Evolutionary conservation across 176 grass and related monocot genomes (phyloP), one percentile per base, ranked within the genome.

Genomic region (Lolium rigidum): DNA sequence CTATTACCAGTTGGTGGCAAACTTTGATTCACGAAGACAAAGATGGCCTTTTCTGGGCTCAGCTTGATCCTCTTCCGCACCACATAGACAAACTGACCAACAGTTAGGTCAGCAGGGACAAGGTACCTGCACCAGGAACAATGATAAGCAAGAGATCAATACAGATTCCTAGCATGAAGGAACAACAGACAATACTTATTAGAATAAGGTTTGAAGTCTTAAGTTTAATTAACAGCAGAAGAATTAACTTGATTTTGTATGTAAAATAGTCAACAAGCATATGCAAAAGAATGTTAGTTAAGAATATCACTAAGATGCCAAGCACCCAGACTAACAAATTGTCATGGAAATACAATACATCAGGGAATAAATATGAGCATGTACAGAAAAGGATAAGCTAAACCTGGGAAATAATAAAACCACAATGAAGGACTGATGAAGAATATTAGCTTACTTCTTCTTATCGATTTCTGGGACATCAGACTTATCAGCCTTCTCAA

Each of bases 41-140:
- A 98, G 90, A 95, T 92, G 37, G 96, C 96, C 76, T 98, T 98
- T 65, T 94, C 93, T 47, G 96, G 83, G 76, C 79, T 92, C 17
- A 98, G 82, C 54, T 95, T 95, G 68, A 98, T 98, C 87, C 96
- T 95, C 89, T 94, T 98, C 20, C 96, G 87, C 51, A 98, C 92
- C 54, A 98, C 92, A 62, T 95, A 94, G 20, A 94, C 84, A 89
- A 98, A 95, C 50, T 98, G 96, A 9, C 92, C 96, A 65, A 95
- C 84, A 9, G 86, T 98, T 62, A 94, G 70, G 79, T 98, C 96
- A 61, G 92, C 94, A 11, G 96, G 96, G 46, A 98, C 93, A 84
- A 98, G 80, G 79, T 89, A 95, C 84, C 96, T 95, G 25, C 13
- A 86, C 57, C 78, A 15, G 50, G 60, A 66, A n/a, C 21, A 74